phyloP scores from a whole-genome alignment of 2,329 filamentous ascomycete species.

The Trichoderma semiorbis region DNA sequence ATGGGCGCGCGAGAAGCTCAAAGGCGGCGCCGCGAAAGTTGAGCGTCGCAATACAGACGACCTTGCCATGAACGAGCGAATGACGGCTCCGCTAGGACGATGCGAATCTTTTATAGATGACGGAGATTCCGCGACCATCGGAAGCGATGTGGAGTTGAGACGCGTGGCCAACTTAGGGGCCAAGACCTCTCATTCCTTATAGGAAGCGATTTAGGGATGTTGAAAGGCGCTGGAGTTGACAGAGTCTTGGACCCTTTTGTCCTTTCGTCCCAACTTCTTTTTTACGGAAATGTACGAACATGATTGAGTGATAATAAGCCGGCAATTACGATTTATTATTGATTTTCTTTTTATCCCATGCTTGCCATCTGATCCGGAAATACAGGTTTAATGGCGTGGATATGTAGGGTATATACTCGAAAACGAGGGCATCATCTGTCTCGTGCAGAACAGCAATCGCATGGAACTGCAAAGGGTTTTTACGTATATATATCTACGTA shows the following conservation, averaged over 20 bases:
- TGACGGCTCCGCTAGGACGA: slow-evolving; percentile 9
- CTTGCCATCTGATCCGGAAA: not conserved
- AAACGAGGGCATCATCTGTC: not conserved
- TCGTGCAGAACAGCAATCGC: not conserved
- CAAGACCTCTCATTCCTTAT: slow-evolving; percentile 22
- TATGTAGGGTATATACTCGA: not conserved
- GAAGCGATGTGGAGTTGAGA: slow-evolving; percentile 35
- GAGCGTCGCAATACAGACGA: slow-evolving; percentile 3
- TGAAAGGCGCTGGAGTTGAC: not conserved
- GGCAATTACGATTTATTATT: not conserved
- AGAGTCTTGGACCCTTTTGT: not conserved
- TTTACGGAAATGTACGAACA: not conserved
- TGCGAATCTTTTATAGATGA: slow-evolving; percentile 27
- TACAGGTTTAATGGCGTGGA: not conserved
- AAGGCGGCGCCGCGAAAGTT: not conserved
- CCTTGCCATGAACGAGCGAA: slow-evolving; percentile 13
- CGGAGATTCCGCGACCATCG: slow-evolving; percentile 29
- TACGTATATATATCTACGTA: not conserved
- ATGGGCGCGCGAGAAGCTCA: slow-evolving; percentile 13
- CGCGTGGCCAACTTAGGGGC: slow-evolving; percentile 26
- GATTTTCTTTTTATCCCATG: not conserved
- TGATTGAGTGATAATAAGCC: not conserved
- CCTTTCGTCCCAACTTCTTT: not conserved
- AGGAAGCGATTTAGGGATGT: not conserved
- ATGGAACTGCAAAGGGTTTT: not conserved